Conservation (phyloP, 2,329 filamentous ascomycete species). For the Monosporascus ibericus region DNA sequence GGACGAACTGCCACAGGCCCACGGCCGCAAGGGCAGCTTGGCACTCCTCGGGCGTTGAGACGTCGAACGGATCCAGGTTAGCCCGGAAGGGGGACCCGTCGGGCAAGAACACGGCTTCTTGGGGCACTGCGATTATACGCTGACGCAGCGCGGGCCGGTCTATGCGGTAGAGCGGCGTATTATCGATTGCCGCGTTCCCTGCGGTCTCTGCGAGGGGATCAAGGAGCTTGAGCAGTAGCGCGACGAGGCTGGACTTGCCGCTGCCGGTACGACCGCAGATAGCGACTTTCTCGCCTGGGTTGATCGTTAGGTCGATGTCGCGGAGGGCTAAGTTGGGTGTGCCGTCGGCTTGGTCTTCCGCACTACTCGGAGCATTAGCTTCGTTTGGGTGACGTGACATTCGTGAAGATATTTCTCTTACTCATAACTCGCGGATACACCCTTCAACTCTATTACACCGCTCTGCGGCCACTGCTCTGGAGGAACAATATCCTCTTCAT, state of each 20-base stretch:
- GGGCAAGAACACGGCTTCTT: constrained; percentile 36
- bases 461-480: constrained; percentile 22
- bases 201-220: constrained; percentile 20
- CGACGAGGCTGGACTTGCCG: constrained; percentile 35
- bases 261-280: constrained; percentile 29
- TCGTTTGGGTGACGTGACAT: not conserved
- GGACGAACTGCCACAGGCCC: constrained; percentile 15
- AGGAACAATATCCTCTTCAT: constrained; percentile 17
- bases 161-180: constrained; percentile 22
- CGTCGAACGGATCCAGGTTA: constrained; percentile 26
- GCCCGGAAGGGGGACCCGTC: constrained; percentile 27
- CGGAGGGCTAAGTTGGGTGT: constrained; percentile 19
- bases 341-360: constrained; percentile 1
- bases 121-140: constrained; percentile 35
- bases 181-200: constrained; percentile 29
- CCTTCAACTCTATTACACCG: constrained; percentile 17
- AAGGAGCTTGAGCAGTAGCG: constrained; percentile 33
- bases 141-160: constrained; percentile 28
- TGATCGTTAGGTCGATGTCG: constrained; percentile 21
- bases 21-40: constrained; percentile 17
- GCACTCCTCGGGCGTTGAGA: constrained; percentile 14
- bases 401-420: constrained; percentile 1
- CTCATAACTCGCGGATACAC: constrained; percentile 22
- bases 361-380: not conserved
- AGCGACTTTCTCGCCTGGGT: constrained; percentile 25